phyloP scores from a whole-genome alignment of 2,329 filamentous ascomycete species.

The Microsporum ferrugineum region DNA sequence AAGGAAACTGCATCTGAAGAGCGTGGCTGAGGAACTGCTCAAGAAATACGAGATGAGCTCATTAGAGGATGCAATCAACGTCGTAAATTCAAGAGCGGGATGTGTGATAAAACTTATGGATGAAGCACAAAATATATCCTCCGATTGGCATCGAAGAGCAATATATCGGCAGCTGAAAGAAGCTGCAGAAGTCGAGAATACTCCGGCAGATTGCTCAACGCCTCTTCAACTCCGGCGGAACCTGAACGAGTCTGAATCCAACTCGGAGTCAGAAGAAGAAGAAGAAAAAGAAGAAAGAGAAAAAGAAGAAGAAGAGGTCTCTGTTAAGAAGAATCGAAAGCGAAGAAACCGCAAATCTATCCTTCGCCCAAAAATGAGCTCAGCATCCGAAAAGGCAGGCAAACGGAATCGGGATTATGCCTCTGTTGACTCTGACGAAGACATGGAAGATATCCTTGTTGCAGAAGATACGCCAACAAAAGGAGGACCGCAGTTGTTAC shows the following conservation, averaged over 20 bases:
- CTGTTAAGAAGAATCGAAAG: constrained; percentile 17
- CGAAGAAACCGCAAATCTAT: constrained; percentile 33
- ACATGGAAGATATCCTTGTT: constrained; percentile 22
- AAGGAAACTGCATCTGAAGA: constrained; percentile 29
- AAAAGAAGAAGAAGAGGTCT: constrained; percentile 10
- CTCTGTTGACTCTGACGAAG: constrained; percentile 21
- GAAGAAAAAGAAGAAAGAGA: constrained; percentile 19
- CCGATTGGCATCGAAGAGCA: constrained; percentile 33
- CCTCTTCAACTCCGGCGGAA: constrained; percentile 24
- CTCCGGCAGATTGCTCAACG: constrained; percentile 23
- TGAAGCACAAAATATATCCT: constrained; percentile 25
- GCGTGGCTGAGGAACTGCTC: constrained; percentile 23
- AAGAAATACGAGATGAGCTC: constrained; percentile 26
- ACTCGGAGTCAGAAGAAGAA: constrained; percentile 18
- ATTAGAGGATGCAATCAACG: constrained; percentile 26
- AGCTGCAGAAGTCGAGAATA: constrained; percentile 20
- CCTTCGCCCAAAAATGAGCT: constrained; percentile 32
- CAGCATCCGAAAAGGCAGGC: constrained; percentile 31
- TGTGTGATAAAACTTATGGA: constrained; percentile 28
- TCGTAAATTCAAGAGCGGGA: constrained; percentile 26
- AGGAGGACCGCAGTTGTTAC: constrained; percentile 25
- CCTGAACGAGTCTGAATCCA: constrained; percentile 17
- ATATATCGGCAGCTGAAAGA: constrained; percentile 33
- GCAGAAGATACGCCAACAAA: constrained; percentile 27
- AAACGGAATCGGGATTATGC: constrained; percentile 30